Evolutionary conservation across 139 green algal species (phyloP).

Genomic region (Coelastrella sp.): DNA sequence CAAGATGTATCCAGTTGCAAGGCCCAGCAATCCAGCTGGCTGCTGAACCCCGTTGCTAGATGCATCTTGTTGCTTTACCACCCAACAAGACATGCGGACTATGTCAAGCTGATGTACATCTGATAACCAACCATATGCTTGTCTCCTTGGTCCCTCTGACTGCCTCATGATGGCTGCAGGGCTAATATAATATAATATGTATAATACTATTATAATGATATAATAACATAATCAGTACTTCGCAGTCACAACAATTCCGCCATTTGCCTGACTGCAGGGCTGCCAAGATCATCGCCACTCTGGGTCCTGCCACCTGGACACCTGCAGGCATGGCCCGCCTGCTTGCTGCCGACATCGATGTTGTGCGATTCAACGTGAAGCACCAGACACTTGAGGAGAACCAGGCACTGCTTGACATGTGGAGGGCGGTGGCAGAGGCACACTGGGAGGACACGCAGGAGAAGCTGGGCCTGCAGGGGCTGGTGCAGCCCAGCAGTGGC

Average conservation of each 20-base stretch:
- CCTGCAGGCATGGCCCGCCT: conserved; percentile 63
- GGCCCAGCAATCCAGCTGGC: too few species aligned
- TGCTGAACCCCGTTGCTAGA: too few species aligned
- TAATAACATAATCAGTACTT: background rate
- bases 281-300: conserved; percentile 74
- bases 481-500: background rate
- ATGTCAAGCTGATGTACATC: background rate
- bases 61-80: too few species aligned
- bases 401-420: conserved; percentile 42
- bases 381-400: conserved; percentile 52
- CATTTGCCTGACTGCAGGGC: background rate
- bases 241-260: too few species aligned
- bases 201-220: too few species aligned
- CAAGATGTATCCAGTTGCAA: too few species aligned
- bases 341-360: conserved; percentile 53
- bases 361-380: conserved; percentile 75
- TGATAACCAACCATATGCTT: background rate
- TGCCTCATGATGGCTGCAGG: background rate
- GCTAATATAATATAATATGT: too few species aligned
- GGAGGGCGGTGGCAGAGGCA: background rate
- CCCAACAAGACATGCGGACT: too few species aligned
- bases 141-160: background rate
- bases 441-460: background rate
- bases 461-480: background rate
- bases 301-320: conserved; percentile 70